These are phyloP conservation scores for Ogataea haglerorum DNA, from an alignment of 805 yeast genomes.

Conservation along the genomic window DNA sequence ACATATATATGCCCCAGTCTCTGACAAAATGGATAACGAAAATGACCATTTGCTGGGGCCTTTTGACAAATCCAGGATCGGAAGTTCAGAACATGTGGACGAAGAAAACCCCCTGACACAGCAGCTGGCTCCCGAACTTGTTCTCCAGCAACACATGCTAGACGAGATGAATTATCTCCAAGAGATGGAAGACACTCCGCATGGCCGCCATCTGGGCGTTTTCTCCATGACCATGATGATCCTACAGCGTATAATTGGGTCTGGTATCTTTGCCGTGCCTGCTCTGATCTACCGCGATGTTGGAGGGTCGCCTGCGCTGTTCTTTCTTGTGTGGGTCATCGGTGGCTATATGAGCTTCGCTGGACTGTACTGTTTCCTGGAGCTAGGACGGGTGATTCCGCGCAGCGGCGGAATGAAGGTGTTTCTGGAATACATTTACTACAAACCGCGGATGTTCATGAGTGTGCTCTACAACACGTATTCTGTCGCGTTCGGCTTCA, in stretches of 20 bases:
- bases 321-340: constrained; percentile 59
- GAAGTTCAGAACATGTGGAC: not conserved
- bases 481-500: constrained; percentile 49
- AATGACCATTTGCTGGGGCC: not conserved
- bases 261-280: constrained; percentile 75
- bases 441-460: constrained; percentile 52
- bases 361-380: constrained; percentile 64
- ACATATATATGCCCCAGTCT: not conserved
- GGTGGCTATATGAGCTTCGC: constrained; percentile 63
- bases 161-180: constrained; percentile 27
- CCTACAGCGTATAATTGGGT: constrained; percentile 68
- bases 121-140: constrained; percentile 10
- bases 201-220: constrained; percentile 71
- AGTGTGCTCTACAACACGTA: constrained; percentile 47
- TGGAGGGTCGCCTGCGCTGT: constrained; percentile 63
- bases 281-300: constrained; percentile 62
- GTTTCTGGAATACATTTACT: constrained; percentile 64
- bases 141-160: constrained; percentile 14
- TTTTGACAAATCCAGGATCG: not conserved
- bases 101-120: constrained; percentile 1
- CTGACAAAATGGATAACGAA: constrained; percentile 1
- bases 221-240: constrained; percentile 63
- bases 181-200: constrained; percentile 53
- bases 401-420: constrained; percentile 75
- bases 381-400: constrained; percentile 68